phyloP scores from a whole-genome alignment of 805 yeast genomes.

The Saccharomycopsis capsularis region DNA sequence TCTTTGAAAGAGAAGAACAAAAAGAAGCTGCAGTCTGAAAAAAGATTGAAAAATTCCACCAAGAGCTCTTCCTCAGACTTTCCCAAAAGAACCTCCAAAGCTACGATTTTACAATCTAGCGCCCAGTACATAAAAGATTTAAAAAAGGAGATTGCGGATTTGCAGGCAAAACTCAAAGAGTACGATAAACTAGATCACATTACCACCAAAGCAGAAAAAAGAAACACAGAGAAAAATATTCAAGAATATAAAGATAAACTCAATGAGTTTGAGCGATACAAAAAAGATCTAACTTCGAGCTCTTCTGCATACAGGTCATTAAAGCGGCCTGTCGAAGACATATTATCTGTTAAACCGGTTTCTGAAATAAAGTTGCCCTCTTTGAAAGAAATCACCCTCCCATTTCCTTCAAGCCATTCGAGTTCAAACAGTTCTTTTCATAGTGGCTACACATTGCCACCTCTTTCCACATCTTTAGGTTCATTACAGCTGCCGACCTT shows the following conservation, averaged over 20 bases:
- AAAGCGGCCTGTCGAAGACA: not conserved
- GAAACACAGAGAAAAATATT: not conserved
- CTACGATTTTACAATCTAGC: conserved; percentile 5
- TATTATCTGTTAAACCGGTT: not conserved
- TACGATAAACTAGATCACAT: conserved; percentile 3
- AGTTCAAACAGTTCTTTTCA: too few species aligned
- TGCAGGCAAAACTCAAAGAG: not conserved
- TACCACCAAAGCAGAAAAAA: not conserved
- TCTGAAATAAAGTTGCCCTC: not conserved
- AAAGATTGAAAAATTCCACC: not conserved
- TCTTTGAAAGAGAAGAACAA: not conserved
- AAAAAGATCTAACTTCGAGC: not conserved
- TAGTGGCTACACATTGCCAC: too few species aligned
- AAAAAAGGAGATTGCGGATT: conserved; percentile 3
- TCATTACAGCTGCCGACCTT: too few species aligned
- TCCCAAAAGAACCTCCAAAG: conserved; percentile 14
- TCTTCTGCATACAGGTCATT: not conserved
- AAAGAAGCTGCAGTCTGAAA: not conserved
- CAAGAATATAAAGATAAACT: not conserved
- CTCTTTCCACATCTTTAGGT: too few species aligned
- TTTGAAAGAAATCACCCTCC: not conserved
- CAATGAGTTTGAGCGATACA: not conserved
- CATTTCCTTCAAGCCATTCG: not conserved
- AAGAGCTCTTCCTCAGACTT: not conserved
- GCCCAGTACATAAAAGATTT: conserved; percentile 12